These are phyloP conservation scores for Termitomyces bulborhizus DNA, from an alignment of 768 basidiomycete genomes.

Conservation along the genomic window DNA sequence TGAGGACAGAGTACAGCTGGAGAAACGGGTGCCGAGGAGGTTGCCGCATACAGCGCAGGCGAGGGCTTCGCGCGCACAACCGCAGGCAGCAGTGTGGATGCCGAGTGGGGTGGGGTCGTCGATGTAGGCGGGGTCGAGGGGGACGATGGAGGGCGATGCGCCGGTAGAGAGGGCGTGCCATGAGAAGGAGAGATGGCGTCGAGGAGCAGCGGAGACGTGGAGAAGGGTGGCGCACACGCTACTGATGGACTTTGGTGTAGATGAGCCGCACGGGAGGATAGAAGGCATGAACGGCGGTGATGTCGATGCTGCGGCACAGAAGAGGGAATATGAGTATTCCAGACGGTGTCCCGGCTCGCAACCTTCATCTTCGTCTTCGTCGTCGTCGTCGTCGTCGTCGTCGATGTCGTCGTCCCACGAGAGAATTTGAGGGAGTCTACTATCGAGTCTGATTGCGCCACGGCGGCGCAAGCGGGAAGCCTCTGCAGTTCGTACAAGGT, in stretches of 20 bases:
- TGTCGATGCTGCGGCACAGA: constrained; percentile 1
- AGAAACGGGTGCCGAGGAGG: constrained; percentile 54
- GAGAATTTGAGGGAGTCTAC: constrained; percentile 16
- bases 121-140: constrained; percentile 55
- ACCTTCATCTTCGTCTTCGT: background rate
- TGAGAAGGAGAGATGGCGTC: constrained; percentile 31
- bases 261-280: constrained; percentile 8
- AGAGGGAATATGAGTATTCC: constrained; percentile 4
- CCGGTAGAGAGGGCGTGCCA: constrained; percentile 53
- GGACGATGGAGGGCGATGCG: constrained; percentile 35
- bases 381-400: background rate
- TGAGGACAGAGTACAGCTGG: constrained; percentile 17
- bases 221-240: constrained; percentile 64
- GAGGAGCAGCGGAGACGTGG: constrained; percentile 49
- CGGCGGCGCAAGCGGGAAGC: constrained; percentile 67
- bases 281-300: constrained; percentile 12
- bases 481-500: constrained; percentile 69
- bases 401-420: background rate
- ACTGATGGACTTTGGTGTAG: constrained; percentile 1
- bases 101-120: constrained; percentile 40
- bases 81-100: constrained; percentile 52
- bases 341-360: background rate
- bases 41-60: constrained; percentile 65
- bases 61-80: constrained; percentile 62
- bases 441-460: constrained; percentile 50